A percentile compares a stretch with the other conserved stretches of the same genome.
phyloP scores from a whole-genome alignment of 805 yeast species.

The Candida boidinii region DNA sequence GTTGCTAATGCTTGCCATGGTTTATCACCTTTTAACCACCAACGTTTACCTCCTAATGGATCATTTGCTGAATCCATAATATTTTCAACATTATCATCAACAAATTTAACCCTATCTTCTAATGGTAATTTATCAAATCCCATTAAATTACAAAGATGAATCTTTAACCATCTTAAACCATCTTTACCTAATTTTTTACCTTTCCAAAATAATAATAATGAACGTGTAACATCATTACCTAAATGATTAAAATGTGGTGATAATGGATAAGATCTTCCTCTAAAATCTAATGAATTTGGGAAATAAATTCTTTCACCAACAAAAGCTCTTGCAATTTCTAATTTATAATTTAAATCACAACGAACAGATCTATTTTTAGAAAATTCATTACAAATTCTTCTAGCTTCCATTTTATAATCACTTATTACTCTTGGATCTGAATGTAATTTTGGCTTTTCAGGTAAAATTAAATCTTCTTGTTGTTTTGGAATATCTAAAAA shows the following conservation, averaged over 20 bases:
- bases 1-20: constrained; percentile 79
- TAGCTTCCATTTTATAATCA: constrained; percentile 59
- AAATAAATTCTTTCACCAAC: constrained; percentile 70
- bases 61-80: constrained; percentile 50
- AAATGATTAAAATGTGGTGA: constrained; percentile 76
- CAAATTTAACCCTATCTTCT: constrained; percentile 51
- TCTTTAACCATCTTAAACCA: constrained; percentile 69
- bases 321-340: constrained; percentile 93
- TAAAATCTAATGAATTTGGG: constrained; percentile 75
- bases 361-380: constrained; percentile 74
- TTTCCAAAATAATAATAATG: constrained; percentile 66
- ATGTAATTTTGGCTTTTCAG: constrained; percentile 48
- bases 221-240: constrained; percentile 72
- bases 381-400: constrained; percentile 48
- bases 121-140: constrained; percentile 71
- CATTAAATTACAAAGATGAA: constrained; percentile 64
- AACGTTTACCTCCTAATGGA: constrained; percentile 47
- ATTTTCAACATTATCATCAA: constrained; percentile 47
- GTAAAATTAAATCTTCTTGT: constrained; percentile 33
- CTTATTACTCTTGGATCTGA: constrained; percentile 67
- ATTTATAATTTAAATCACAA: constrained; percentile 87
- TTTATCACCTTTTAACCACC: constrained; percentile 72
- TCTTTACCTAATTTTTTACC: constrained; percentile 57
- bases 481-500: constrained; percentile 67
- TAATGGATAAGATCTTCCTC: constrained; percentile 80